Base-by-base conservation (phyloP, 2,329 filamentous ascomycete genomes). In the Clonostachys rhizophaga region DNA sequence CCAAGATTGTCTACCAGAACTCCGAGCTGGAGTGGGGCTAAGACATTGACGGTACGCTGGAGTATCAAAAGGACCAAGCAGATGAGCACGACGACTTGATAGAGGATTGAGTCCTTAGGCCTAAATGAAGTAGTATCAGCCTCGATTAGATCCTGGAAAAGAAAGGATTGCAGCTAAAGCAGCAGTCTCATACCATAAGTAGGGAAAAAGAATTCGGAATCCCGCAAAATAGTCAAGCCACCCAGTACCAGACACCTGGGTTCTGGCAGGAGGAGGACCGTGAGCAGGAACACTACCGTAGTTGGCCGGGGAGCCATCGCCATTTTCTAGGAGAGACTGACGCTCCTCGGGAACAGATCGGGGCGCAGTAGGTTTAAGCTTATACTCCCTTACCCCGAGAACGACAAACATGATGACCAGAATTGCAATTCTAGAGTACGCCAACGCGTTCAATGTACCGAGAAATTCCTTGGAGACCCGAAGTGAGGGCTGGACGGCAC, bases 211-310 rank as follows among this genome's bases (percentile, higher is more conserved):
- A 10, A 71, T 62, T 13, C 62, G 54, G 51, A 73, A 74, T 1
- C 71, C 71, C 12, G 68, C 62, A 50, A 74, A 61, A 49, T 75
- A 75, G 50, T 73, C 70, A 10, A 74, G 57, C 71, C 71, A 75
- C 4, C 69, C 61, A 0, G 60, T 65, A 2, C 62, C 61, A 3
- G 64, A 60, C 30, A 63, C 59, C 41, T 66, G 60, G 10, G 64
- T 58, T 44, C 60, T 55, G 35, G 54, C 52, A 4, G 50, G 47
- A 35, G 58, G 54, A 6, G 47, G 48, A 12, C 54, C 40, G 5
- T 43, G 42, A 13, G 46, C 34, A 18, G 40, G 52, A 9, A 54
- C 47, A 37, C 58, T 52, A 9, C 61, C 64, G 40, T 68, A 68
- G 17, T 54, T 55, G 7, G 47, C 50, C 1, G 55, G 42, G 11